Evolutionary conservation across 2,329 filamentous ascomycete genomes (phyloP).

Genomic region (Cladosporium sp.): DNA sequence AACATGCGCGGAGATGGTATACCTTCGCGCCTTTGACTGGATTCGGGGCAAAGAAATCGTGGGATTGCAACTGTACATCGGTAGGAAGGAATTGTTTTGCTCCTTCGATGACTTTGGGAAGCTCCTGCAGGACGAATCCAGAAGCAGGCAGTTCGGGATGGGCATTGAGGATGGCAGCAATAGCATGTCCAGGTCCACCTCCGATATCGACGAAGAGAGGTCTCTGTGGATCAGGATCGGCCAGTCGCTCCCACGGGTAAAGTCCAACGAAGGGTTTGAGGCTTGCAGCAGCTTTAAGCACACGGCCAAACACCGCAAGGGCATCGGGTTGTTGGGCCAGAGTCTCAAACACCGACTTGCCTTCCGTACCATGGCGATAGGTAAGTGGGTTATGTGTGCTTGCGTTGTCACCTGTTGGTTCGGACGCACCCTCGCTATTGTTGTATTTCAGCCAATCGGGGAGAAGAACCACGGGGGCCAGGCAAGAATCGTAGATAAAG

Average conservation of each 20-base stretch:
- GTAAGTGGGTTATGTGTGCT: slow-evolving; percentile 9
- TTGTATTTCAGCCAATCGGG: slow-evolving; percentile 12
- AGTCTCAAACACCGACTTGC: background rate
- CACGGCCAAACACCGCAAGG: slow-evolving; percentile 1
- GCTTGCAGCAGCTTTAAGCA: background rate
- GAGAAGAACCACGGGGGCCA: background rate
- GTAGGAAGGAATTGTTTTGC: background rate
- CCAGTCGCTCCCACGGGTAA: slow-evolving; percentile 8
- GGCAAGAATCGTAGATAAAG: slow-evolving; percentile 6
- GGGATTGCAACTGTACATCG: slow-evolving; percentile 9
- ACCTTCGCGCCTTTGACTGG: slow-evolving; percentile 29
- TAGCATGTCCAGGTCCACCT: slow-evolving; percentile 28
- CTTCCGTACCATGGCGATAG: slow-evolving; percentile 6
- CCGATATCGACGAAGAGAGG: slow-evolving; percentile 31
- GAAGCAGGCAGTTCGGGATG: slow-evolving; percentile 21
- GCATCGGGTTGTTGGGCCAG: background rate
- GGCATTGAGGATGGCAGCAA: slow-evolving; percentile 22
- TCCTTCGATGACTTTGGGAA: slow-evolving; percentile 24
- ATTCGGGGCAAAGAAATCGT: slow-evolving; percentile 33
- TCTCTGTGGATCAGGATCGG: slow-evolving; percentile 1
- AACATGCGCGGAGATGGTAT: slow-evolving; percentile 28
- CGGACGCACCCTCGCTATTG: background rate
- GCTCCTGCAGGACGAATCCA: slow-evolving; percentile 33
- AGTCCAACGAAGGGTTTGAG: slow-evolving; percentile 7
- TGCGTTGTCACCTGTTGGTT: slow-evolving; percentile 1